Conservation (phyloP, 2,329 filamentous ascomycete genomes). For the Spiromastix sp. region DNA sequence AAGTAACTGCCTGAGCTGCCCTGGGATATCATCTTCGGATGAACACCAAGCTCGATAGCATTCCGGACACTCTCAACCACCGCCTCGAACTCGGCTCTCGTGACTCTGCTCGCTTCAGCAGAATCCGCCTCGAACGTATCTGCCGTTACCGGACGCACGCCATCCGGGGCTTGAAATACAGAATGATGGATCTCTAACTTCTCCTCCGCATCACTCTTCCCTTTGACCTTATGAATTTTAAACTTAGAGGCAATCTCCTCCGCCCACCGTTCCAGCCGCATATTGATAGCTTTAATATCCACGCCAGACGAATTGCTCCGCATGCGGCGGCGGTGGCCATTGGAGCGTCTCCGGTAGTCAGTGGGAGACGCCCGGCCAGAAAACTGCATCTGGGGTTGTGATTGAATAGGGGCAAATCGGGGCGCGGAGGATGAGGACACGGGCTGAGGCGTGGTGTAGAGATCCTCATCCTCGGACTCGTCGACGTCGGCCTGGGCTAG, state of each 20-base stretch:
- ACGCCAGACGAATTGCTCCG: constrained; percentile 75
- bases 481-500: constrained; percentile 69
- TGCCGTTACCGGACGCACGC: constrained; percentile 66
- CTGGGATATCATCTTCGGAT: constrained; percentile 93
- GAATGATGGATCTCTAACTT: constrained; percentile 93
- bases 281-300: constrained; percentile 97
- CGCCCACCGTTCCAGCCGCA: constrained; percentile 87
- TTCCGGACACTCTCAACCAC: constrained; percentile 81
- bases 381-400: constrained; percentile 41
- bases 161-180: constrained; percentile 88
- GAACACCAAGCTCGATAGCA: constrained; percentile 81
- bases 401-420: constrained; percentile 51
- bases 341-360: constrained; percentile 34
- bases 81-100: constrained; percentile 71
- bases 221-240: constrained; percentile 71
- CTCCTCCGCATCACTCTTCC: constrained; percentile 67
- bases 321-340: constrained; percentile 38
- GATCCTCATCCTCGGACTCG: constrained; percentile 41
- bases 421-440: constrained; percentile 46
- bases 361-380: constrained; percentile 28
- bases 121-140: constrained; percentile 55
- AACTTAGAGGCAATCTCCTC: constrained; percentile 97
- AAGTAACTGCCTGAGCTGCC: constrained; percentile 98
- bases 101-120: constrained; percentile 52
- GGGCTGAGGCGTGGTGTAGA: constrained; percentile 43